These are phyloP conservation scores for Capsicum rhomboideum DNA, from an alignment of 257 asterid genomes.

Conservation along the genomic window DNA sequence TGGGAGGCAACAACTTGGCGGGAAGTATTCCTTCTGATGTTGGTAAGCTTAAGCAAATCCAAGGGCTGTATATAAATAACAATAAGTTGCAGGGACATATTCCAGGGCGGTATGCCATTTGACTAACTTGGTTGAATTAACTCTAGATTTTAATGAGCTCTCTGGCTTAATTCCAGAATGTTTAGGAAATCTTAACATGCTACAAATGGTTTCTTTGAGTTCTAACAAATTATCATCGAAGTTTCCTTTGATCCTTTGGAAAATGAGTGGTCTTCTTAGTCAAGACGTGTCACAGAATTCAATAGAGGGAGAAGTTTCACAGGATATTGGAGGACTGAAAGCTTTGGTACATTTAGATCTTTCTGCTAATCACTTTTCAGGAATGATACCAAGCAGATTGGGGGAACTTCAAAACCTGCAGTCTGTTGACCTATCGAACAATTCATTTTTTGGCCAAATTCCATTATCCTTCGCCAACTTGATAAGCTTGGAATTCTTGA, in stretches of 20 bases:
- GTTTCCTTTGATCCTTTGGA: constrained; percentile 24
- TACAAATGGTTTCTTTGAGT: constrained; percentile 14
- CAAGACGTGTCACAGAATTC: constrained; percentile 15
- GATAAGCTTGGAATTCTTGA: background rate
- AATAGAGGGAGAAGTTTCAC: background rate
- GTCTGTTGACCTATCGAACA: background rate
- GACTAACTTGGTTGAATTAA: constrained; percentile 11
- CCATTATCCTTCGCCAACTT: background rate
- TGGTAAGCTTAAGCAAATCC: constrained; percentile 13
- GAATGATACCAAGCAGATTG: background rate
- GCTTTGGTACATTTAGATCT: background rate
- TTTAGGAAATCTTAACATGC: constrained; percentile 14
- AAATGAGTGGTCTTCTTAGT: constrained; percentile 8
- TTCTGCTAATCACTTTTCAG: background rate
- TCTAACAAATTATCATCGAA: constrained; percentile 20
- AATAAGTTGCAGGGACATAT: constrained; percentile 18
- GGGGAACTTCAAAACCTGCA: background rate
- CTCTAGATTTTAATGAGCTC: constrained; percentile 5
- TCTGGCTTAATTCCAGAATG: constrained; percentile 21
- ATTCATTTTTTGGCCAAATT: background rate
- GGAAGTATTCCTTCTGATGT: constrained; percentile 19
- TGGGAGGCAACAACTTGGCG: constrained; percentile 14
- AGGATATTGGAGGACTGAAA: background rate
- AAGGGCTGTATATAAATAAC: background rate
- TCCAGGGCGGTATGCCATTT: constrained; percentile 14